Evolutionary conservation across 805 yeast genomes (phyloP), one percentile per base, ranked within the genome.

Genomic region (Jamesozyma gamospora): DNA sequence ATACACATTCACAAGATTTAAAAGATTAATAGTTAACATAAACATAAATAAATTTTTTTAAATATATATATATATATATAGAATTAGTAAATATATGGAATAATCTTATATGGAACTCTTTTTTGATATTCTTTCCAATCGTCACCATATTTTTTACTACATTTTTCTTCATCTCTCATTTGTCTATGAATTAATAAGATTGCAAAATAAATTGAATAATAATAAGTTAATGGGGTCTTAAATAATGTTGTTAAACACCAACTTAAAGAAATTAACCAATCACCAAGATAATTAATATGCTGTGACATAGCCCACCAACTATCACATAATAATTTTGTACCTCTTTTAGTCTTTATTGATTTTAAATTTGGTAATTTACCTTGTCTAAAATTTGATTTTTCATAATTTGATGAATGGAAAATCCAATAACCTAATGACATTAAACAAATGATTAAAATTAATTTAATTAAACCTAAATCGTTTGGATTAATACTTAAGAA

Each of bases 271-370:
- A 87, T 79, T 32, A 92, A 58, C 88, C 96, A 86, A 65, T 92
- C 98, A 32, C 98, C 98, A 42, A 88, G 72, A 62, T 92, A 92
- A 58, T 92, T 92, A 56, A 85, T 86, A 60, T 92, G 98, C 49
- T 94, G 95, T 6, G 95, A 78, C 15, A 69, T 60, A 2, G 82
- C 82, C 98, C 98, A 92, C 98, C 97, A 92, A 3, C 97, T 96
- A 53, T 86, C 92, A 40, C 78, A 74, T 34, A 92, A 65, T 47
- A 92, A 70, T 54, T 75, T 82, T 19, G 95, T 80, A 1, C 94
- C 94, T 13, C 82, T 75, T 25, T 71, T 66, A 0, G 96, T 81
- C 46, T 74, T 65, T 43, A 92, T 82, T 40, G 74, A 78, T 45
- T 75, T 72, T 63, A 86, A 65, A 54, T 84, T 77, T 32, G 70